Evolutionary conservation across 164 flowering plant species (phyloP), one percentile per base, ranked within the genome.

Genomic region (Liriodendron chinense): DNA sequence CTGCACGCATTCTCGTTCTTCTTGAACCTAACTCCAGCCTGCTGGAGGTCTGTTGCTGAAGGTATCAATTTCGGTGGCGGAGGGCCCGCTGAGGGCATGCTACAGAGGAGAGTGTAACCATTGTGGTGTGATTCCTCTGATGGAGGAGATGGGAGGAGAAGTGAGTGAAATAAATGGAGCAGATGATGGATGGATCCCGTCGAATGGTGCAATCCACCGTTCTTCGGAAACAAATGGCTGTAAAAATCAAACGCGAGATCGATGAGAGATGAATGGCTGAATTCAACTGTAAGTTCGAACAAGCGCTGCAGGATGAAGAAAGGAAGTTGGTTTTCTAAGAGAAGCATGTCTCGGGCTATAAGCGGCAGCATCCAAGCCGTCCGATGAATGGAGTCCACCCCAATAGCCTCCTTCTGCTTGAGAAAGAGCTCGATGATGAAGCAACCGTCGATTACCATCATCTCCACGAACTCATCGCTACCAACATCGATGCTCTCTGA

Each of bases 11-110:
- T 73, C 22, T 81, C 80, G 43, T 70, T 81, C 68, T 78, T 89
- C 73, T 76, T 82, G 77, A 89, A 81, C 8, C 78, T 53, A 24
- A 89, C 83, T 63, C 92, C 92, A 0, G 89, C 87, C 49, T 85
- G 89, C 9, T 83, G 57, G 7, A 88, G 89, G 75, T 84, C 83
- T n/a, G 79, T 79, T 4, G 87, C 77, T 61, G 63, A 24, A 43
- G n/a, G 24, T 23, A 49, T 61, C 22, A 21, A 16, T 21, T 16
- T 59, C 8, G 63, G 63, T 20, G 22, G 63, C 18, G 63, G n/a
- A 13, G 63, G 63, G 43, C 43, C 1, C 0, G 26, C 6, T 3
- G 14, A 20, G 2, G 43, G 43, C 43, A 34, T 34, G 43, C 43
- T 34, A 34, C 5, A 21, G 67, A 64, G 67, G 0, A 1, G 24